Conservation (phyloP, 768 basidiomycete species). For the Tulasnella sp. region DNA sequence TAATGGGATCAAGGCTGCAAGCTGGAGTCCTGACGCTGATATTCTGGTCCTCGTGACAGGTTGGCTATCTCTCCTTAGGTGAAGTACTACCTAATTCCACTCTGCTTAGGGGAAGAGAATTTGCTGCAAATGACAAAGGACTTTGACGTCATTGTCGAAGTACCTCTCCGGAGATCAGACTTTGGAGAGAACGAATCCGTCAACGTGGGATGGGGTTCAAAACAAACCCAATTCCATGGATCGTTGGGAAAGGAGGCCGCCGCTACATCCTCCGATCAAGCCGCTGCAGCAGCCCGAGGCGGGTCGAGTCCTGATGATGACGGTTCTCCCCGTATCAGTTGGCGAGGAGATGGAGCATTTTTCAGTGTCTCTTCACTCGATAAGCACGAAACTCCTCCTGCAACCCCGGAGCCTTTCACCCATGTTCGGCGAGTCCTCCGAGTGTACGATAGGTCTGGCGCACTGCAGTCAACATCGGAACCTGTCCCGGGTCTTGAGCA, state of each 20-base stretch:
- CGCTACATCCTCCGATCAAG: conserved; percentile 27
- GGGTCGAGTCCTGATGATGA: conserved; percentile 63
- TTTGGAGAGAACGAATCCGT: conserved; percentile 90
- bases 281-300: conserved; percentile 29
- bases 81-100: background rate
- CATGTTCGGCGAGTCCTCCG: conserved; percentile 46
- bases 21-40: conserved; percentile 89
- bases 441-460: conserved; percentile 55
- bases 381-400: conserved; percentile 23
- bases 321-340: conserved; percentile 57
- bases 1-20: conserved; percentile 63
- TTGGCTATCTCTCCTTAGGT: conserved; percentile 20
- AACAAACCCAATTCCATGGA: conserved; percentile 94
- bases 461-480: conserved; percentile 76
- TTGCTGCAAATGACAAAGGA: conserved; percentile 78
- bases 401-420: conserved; percentile 22
- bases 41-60: conserved; percentile 74
- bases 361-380: conserved; percentile 76
- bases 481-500: conserved; percentile 73
- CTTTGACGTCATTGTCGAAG: conserved; percentile 81
- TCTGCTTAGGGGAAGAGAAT: conserved; percentile 45
- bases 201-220: conserved; percentile 96
- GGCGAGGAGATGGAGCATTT: conserved; percentile 87
- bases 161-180: conserved; percentile 52
- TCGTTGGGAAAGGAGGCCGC: conserved; percentile 82